These are phyloP conservation scores for Ephemerocybe angulata DNA, from an alignment of 768 basidiomycete genomes.

Conservation along the genomic window DNA sequence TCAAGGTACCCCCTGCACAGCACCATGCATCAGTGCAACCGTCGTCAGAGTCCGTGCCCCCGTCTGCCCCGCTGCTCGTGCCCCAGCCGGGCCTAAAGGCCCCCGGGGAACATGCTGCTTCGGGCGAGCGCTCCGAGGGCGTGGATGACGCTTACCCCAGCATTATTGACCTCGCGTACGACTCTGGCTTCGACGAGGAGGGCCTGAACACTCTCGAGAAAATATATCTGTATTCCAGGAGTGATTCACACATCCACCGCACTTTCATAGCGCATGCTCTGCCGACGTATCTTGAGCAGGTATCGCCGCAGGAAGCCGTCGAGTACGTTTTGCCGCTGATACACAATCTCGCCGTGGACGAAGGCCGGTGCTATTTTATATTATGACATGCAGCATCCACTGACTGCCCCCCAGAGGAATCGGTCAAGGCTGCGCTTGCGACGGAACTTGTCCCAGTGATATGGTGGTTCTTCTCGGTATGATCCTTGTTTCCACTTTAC, in stretches of 20 bases:
- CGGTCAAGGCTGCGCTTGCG: constrained; percentile 84
- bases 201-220: constrained; percentile 81
- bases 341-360: constrained; percentile 77
- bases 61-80: constrained; percentile 20
- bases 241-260: constrained; percentile 57
- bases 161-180: constrained; percentile 33
- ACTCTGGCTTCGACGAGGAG: constrained; percentile 65
- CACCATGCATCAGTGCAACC: neutral
- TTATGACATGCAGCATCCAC: constrained; percentile 7
- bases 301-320: constrained; percentile 83
- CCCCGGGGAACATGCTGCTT: constrained; percentile 8
- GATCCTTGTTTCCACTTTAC: constrained; percentile 12
- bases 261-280: constrained; percentile 84
- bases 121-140: constrained; percentile 4
- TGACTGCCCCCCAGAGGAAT: constrained; percentile 55
- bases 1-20: constrained; percentile 9
- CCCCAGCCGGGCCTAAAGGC: constrained; percentile 17
- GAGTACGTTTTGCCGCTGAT: constrained; percentile 94
- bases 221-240: constrained; percentile 86
- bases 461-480: constrained; percentile 88
- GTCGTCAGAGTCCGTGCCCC: constrained; percentile 22
- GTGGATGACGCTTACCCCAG: constrained; percentile 37
- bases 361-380: constrained; percentile 48
- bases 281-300: constrained; percentile 69
- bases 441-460: constrained; percentile 75